Conservation (phyloP, 495 filamentous ascomycete species). For the Penicillium chermesinum region DNA sequence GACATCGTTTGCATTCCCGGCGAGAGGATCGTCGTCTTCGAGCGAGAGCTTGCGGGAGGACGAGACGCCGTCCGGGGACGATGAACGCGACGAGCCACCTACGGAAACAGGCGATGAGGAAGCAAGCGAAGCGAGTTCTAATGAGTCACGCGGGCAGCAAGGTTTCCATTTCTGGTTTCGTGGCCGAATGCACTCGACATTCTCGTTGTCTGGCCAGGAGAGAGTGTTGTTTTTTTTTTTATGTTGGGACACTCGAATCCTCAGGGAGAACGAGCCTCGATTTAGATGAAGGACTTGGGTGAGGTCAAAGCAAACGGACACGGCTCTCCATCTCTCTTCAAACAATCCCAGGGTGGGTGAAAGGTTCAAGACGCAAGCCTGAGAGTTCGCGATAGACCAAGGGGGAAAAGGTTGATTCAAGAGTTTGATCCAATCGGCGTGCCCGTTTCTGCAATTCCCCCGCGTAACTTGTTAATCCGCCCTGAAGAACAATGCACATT, state of each 20-base stretch:
- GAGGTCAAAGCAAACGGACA: constrained; percentile 11
- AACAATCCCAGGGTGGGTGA: not conserved
- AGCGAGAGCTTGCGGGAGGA: constrained; percentile 90
- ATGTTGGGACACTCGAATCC: no score
- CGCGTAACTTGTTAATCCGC: constrained; percentile 5
- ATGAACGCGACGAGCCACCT: constrained; percentile 57
- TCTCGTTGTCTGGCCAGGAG: no score
- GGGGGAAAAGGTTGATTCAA: constrained; percentile 3
- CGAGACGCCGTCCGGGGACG: constrained; percentile 77
- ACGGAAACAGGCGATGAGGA: constrained; percentile 57
- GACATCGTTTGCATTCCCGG: constrained; percentile 45
- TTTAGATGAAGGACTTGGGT: constrained; percentile 2
- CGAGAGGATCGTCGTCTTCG: constrained; percentile 76
- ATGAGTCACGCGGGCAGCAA: constrained; percentile 68
- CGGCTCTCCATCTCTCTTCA: constrained; percentile 18
- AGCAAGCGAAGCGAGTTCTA: constrained; percentile 92
- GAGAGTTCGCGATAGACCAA: not conserved
- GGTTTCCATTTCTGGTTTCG: constrained; percentile 26
- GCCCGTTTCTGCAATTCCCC: constrained; percentile 15
- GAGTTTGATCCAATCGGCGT: constrained; percentile 21
- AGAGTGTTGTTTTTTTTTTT: no score
- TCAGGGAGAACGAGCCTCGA: not conserved
- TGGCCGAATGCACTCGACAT: constrained; percentile 36
- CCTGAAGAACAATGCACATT: not conserved
- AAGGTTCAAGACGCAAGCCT: not conserved